Percentiles rank a stretch among this genome's conserved stretches.
Conservation (phyloP, 129 eudicot genomes). For the Chrysanthemum seticuspe region DNA sequence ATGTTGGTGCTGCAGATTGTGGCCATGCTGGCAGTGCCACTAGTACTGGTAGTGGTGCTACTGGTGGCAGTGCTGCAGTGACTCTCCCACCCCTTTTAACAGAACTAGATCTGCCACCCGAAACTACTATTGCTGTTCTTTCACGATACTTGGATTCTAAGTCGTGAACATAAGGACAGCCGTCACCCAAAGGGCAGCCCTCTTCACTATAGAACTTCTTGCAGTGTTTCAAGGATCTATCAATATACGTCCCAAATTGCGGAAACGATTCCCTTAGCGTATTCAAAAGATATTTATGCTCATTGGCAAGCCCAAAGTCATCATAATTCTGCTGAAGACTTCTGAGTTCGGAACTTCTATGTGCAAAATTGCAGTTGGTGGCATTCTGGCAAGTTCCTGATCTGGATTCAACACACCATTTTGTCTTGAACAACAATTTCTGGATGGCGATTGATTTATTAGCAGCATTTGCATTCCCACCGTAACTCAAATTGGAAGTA, state of each 20-base stretch:
- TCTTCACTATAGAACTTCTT: slow-evolving; percentile 80
- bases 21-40: background rate
- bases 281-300: slow-evolving; percentile 28
- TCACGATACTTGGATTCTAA: slow-evolving; percentile 36
- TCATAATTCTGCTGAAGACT: slow-evolving; percentile 20
- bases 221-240: slow-evolving; percentile 77
- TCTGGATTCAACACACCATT: too few relatives aligned
- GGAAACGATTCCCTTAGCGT: slow-evolving; percentile 41
- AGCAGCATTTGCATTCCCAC: too few relatives aligned
- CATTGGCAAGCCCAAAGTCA: slow-evolving; percentile 61
- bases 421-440: too few relatives aligned
- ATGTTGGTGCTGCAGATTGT: too few relatives aligned
- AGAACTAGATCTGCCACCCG: slow-evolving; percentile 54
- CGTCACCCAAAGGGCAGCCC: slow-evolving; percentile 91
- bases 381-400: too few relatives aligned
- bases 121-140: slow-evolving; percentile 54
- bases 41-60: background rate
- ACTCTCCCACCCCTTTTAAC: slow-evolving; percentile 31
- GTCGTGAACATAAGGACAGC: slow-evolving; percentile 81
- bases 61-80: background rate
- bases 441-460: too few relatives aligned
- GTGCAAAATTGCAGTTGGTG: too few relatives aligned
- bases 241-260: slow-evolving; percentile 49
- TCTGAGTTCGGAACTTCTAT: too few relatives aligned
- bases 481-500: slow-evolving; percentile 20